Conservation (phyloP, 768 basidiomycete species). For the Phanerochaete carnosa region DNA sequence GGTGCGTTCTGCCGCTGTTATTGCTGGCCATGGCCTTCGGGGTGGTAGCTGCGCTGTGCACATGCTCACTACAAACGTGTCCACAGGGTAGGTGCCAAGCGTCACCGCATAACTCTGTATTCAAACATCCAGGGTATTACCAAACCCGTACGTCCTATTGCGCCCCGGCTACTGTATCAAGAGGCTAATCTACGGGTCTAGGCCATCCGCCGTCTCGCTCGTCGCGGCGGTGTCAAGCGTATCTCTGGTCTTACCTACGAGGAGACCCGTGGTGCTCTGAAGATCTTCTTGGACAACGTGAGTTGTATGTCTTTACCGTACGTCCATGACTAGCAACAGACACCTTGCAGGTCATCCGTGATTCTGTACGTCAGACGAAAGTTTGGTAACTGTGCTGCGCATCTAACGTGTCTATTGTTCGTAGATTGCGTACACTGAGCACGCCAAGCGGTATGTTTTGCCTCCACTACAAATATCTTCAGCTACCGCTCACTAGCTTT, state of each 20-base stretch:
- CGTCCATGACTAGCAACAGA: not conserved
- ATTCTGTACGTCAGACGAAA: slow-evolving; percentile 38
- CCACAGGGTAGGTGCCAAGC: slow-evolving; percentile 75
- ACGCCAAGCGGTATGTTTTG: slow-evolving; percentile 43
- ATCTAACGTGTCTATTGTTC: not conserved
- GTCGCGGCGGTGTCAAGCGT: slow-evolving; percentile 98
- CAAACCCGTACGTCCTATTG: slow-evolving; percentile 53
- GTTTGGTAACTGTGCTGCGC: too few species aligned
- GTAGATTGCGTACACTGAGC: slow-evolving; percentile 55
- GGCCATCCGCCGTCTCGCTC: slow-evolving; percentile 88
- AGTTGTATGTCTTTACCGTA: slow-evolving; percentile 27
- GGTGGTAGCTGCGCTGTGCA: too few species aligned
- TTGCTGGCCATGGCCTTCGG: not conserved
- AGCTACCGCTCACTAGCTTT: not conserved
- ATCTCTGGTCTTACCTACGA: slow-evolving; percentile 92
- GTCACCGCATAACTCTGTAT: slow-evolving; percentile 94
- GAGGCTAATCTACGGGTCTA: not conserved
- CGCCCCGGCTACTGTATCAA: not conserved
- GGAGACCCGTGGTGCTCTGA: slow-evolving; percentile 93
- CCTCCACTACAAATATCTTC: not conserved
- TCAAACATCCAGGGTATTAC: slow-evolving; percentile 82
- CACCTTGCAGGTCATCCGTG: slow-evolving; percentile 48
- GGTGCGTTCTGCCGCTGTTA: slow-evolving; percentile 32
- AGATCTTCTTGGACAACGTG: slow-evolving; percentile 90
- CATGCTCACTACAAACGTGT: not conserved